Percentiles rank a stretch among this genome's conserved stretches.
These are phyloP conservation scores for Calonectria pauciramosa DNA, from an alignment of 2,329 filamentous ascomycete species.

Conservation along the genomic window DNA sequence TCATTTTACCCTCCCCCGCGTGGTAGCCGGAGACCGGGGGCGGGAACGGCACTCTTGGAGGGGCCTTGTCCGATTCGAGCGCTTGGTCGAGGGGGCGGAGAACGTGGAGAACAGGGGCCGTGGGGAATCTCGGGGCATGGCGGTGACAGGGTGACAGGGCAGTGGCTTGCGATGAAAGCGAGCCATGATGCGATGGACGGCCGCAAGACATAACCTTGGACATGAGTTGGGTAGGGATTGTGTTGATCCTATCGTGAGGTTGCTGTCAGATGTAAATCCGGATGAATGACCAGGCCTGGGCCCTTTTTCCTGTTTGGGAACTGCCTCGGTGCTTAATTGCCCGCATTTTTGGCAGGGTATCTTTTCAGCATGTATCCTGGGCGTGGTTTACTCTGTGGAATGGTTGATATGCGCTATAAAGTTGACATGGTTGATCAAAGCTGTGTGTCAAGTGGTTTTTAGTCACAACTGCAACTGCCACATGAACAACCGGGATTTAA, in stretches of 20 bases:
- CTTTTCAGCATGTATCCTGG: neutral
- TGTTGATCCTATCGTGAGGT: neutral
- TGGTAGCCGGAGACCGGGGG: conserved; percentile 15
- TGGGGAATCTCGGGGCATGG: neutral
- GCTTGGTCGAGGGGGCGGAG: conserved; percentile 18
- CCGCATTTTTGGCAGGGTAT: neutral
- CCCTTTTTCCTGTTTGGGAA: neutral
- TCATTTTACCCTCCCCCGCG: neutral
- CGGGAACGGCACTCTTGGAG: conserved; percentile 9
- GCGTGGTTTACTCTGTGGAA: neutral
- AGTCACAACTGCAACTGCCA: too few relatives aligned
- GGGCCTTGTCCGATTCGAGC: conserved; percentile 28
- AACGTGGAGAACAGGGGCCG: neutral
- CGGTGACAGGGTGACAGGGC: conserved; percentile 2
- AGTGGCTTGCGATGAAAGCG: neutral
- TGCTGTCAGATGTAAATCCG: neutral
- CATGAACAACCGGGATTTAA: too few relatives aligned
- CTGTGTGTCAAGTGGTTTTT: too few relatives aligned
- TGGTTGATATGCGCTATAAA: neutral
- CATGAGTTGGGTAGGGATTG: neutral
- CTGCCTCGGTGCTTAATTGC: neutral
- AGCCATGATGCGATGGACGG: conserved; percentile 9
- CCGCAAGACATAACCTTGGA: neutral
- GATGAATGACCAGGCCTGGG: neutral
- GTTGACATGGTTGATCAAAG: neutral